These are phyloP conservation scores for Penicillium herquei DNA, from an alignment of 495 filamentous ascomycete genomes.

Conservation along the genomic window DNA sequence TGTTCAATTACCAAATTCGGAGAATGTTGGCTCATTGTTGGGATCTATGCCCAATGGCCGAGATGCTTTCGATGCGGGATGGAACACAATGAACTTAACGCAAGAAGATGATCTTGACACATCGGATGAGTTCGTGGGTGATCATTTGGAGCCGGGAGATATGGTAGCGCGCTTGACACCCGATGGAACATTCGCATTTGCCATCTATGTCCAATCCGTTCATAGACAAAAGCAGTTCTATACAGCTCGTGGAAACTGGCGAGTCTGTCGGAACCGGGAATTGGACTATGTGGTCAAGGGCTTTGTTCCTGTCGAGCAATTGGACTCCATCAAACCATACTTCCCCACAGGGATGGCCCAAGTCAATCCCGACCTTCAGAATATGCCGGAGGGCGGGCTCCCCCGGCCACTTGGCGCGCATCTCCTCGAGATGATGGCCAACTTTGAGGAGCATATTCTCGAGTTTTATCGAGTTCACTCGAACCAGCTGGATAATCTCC, in stretches of 20 bases:
- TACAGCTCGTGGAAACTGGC: slow-evolving; percentile 69
- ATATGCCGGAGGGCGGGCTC: slow-evolving; percentile 41
- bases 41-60: slow-evolving; percentile 46
- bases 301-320: slow-evolving; percentile 57
- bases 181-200: slow-evolving; percentile 52
- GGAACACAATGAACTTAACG: slow-evolving; percentile 24
- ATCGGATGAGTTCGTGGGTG: slow-evolving; percentile 36
- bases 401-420: slow-evolving; percentile 37
- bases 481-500: slow-evolving; percentile 47
- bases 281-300: slow-evolving; percentile 62
- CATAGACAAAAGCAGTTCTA: slow-evolving; percentile 69
- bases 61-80: slow-evolving; percentile 21
- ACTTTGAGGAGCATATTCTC: slow-evolving; percentile 28
- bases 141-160: slow-evolving; percentile 65
- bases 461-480: slow-evolving; percentile 47
- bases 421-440: slow-evolving; percentile 32
- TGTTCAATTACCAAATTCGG: slow-evolving; percentile 24
- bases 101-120: slow-evolving; percentile 32
- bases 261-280: slow-evolving; percentile 44
- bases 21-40: slow-evolving; percentile 11
- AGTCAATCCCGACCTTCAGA: slow-evolving; percentile 41
- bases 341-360: slow-evolving; percentile 52
- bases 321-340: slow-evolving; percentile 60
- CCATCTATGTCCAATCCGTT: slow-evolving; percentile 66
- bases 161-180: slow-evolving; percentile 58